Evolutionary conservation across 805 yeast species (phyloP).

Genomic region (Metschnikowia shivogae): DNA sequence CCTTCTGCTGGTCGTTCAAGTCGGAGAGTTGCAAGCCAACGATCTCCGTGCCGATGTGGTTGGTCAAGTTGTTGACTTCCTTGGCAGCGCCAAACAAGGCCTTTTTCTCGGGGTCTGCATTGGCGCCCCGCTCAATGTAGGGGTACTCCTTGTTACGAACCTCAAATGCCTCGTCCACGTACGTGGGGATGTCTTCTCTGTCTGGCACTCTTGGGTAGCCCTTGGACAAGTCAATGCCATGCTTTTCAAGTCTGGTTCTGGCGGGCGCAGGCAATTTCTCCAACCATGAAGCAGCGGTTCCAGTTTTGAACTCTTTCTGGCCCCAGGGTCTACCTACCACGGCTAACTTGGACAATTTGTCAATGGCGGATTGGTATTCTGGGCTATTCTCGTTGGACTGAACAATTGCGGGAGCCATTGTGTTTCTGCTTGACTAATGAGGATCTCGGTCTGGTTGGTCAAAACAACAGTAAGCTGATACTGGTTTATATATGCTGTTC

Average conservation of each 20-base stretch:
- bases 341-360: slow-evolving; percentile 11
- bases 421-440: neutral
- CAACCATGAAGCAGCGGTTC: slow-evolving; percentile 15
- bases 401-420: slow-evolving; percentile 6
- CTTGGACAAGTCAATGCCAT: slow-evolving; percentile 24
- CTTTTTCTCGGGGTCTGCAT: slow-evolving; percentile 29
- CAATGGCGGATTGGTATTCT: slow-evolving; percentile 8
- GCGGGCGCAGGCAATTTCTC: slow-evolving; percentile 22
- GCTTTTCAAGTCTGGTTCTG: slow-evolving; percentile 21
- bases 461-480: neutral
- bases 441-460: neutral
- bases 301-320: slow-evolving; percentile 12
- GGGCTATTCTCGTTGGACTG: slow-evolving; percentile 4
- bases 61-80: slow-evolving; percentile 27
- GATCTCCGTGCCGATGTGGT: slow-evolving; percentile 30
- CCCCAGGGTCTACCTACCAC: slow-evolving; percentile 11
- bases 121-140: slow-evolving; percentile 24
- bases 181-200: slow-evolving; percentile 21
- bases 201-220: slow-evolving; percentile 27
- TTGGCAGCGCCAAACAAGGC: slow-evolving; percentile 30
- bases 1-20: slow-evolving; percentile 26
- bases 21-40: slow-evolving; percentile 29
- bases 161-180: slow-evolving; percentile 23
- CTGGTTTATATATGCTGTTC: neutral
- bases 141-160: slow-evolving; percentile 23